These are phyloP conservation scores for Cubamyces sp. DNA, from an alignment of 768 basidiomycete genomes.

Conservation along the genomic window DNA sequence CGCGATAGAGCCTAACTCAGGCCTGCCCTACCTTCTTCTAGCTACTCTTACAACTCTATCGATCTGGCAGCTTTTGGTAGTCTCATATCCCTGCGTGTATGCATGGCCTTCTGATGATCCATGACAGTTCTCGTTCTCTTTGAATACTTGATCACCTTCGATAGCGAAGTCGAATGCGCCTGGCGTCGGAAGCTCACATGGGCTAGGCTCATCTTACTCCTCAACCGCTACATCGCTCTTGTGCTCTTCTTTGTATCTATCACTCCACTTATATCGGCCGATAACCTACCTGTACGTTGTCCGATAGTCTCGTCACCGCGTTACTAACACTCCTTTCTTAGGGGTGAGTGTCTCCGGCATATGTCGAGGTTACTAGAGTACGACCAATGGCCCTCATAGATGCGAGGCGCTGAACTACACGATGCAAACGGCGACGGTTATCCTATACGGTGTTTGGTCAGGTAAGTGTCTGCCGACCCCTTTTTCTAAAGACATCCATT, in stretches of 20 bases:
- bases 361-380: neutral
- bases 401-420: constrained; percentile 9
- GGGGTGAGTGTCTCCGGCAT: neutral
- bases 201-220: constrained; percentile 16
- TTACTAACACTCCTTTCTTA: neutral
- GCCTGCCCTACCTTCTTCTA: neutral
- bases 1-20: neutral
- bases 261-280: constrained; percentile 11
- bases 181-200: constrained; percentile 21
- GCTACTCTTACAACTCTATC: constrained; percentile 10
- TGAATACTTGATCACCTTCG: constrained; percentile 21
- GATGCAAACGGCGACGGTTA: neutral
- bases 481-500: too few relatives aligned
- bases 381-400: neutral
- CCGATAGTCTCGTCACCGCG: too few relatives aligned
- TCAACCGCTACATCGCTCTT: constrained; percentile 21
- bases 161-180: constrained; percentile 21
- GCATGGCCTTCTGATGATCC: neutral
- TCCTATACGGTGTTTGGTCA: constrained; percentile 23
- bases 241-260: constrained; percentile 6
- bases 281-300: constrained; percentile 7
- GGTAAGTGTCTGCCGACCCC: constrained; percentile 1
- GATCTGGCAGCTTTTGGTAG: constrained; percentile 23
- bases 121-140: constrained; percentile 15
- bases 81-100: neutral